These are phyloP conservation scores for Pleurotus citrinopileatus DNA, from an alignment of 768 basidiomycete genomes.

Conservation along the genomic window DNA sequence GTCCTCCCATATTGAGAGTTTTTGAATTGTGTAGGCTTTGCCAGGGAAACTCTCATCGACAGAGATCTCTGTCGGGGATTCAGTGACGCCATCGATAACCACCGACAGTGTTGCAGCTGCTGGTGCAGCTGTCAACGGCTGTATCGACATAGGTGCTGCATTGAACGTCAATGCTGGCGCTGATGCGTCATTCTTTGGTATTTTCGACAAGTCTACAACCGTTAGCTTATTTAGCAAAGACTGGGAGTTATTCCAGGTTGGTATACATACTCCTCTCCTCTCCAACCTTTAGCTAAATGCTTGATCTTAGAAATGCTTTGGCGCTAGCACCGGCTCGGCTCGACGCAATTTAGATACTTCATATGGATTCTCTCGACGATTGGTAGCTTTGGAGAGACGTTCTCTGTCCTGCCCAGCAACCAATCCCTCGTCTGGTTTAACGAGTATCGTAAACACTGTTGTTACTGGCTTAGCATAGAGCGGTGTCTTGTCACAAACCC, in stretches of 20 bases:
- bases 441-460: neutral
- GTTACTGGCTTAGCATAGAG: neutral
- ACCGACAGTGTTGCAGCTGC: neutral
- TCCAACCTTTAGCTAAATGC: neutral
- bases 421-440: neutral
- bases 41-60: too few relatives aligned
- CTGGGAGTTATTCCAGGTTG: constrained; percentile 29
- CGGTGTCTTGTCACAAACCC: constrained; percentile 13
- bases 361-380: neutral
- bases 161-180: constrained; percentile 29
- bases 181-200: constrained; percentile 25
- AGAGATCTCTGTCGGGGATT: too few relatives aligned
- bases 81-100: neutral
- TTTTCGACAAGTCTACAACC: constrained; percentile 24
- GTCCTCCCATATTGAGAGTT: too few relatives aligned
- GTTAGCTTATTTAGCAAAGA: constrained; percentile 27
- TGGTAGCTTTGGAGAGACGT: neutral
- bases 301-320: neutral
- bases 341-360: too few relatives aligned
- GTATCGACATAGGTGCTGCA: constrained; percentile 28
- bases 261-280: too few relatives aligned
- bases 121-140: constrained; percentile 24
- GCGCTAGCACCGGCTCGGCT: neutral
- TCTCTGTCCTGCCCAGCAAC: neutral
- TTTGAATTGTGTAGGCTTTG: too few relatives aligned